These are phyloP conservation scores for Arabidopsis lyrata DNA, from an alignment of 441 rosid genomes.

Conservation along the genomic window DNA sequence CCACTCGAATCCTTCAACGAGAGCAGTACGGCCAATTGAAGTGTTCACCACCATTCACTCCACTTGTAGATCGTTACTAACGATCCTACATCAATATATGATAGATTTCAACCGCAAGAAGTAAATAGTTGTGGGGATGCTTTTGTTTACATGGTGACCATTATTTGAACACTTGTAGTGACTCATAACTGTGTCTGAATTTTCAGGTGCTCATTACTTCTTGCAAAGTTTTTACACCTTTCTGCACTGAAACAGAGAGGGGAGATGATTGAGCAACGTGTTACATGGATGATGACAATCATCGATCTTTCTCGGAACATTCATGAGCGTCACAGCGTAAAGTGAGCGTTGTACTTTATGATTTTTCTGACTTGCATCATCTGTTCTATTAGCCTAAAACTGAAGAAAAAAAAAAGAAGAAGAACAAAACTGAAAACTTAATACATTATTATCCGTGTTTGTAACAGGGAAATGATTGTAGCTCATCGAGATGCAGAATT, in stretches of 20 bases:
- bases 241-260: slow-evolving; percentile 93
- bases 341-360: slow-evolving; percentile 51
- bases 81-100: too few relatives aligned
- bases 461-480: neutral
- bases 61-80: too few relatives aligned
- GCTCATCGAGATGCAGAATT: too few relatives aligned
- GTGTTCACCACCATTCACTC: too few relatives aligned
- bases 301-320: slow-evolving; percentile 95
- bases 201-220: slow-evolving; percentile 91
- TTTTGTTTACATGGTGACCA: slow-evolving; percentile 21
- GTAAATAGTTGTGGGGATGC: slow-evolving; percentile 35
- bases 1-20: too few relatives aligned
- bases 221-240: slow-evolving; percentile 96
- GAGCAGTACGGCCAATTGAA: too few relatives aligned
- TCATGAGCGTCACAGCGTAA: slow-evolving; percentile 71
- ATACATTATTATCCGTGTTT: slow-evolving; percentile 20
- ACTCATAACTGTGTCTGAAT: slow-evolving; percentile 33
- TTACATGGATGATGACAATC: slow-evolving; percentile 87
- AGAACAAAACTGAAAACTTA: neutral
- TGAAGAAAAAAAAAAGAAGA: neutral
- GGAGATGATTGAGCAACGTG: slow-evolving; percentile 89
- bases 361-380: neutral
- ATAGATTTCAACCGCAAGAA: too few relatives aligned
- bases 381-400: neutral
- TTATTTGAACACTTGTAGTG: slow-evolving; percentile 21